These are phyloP conservation scores for Castanea sativa DNA, from an alignment of 306 rosid species.

Conservation along the genomic window DNA sequence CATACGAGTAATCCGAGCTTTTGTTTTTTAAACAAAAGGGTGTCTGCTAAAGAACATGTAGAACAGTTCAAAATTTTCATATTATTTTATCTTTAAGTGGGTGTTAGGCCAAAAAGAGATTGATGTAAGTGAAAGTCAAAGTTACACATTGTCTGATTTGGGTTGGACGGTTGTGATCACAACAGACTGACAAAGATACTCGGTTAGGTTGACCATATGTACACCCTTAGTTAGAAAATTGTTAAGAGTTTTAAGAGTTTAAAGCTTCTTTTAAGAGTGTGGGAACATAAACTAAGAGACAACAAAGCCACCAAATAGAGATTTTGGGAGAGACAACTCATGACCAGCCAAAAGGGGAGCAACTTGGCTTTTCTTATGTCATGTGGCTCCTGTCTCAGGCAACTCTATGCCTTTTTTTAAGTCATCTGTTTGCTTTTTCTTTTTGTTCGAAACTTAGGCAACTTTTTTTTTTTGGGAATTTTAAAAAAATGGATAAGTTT, in stretches of 20 bases:
- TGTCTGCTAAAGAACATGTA: conserved; percentile 41
- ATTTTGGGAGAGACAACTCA: conserved; percentile 48
- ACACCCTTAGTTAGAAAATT: conserved; percentile 18
- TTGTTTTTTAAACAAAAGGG: conserved; percentile 39
- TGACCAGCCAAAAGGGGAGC: conserved; percentile 44
- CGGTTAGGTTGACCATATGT: conserved; percentile 50
- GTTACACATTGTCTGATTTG: conserved; percentile 62
- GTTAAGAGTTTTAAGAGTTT: conserved; percentile 24
- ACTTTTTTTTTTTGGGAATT: neutral
- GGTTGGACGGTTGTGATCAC: conserved; percentile 76
- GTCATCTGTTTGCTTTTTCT: conserved; percentile 23
- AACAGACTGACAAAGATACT: conserved; percentile 71
- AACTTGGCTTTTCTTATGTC: conserved; percentile 55
- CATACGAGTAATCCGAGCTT: conserved; percentile 47
- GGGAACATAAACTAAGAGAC: conserved; percentile 58
- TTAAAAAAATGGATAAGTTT: conserved; percentile 5
- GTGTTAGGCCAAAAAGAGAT: conserved; percentile 19
- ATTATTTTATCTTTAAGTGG: conserved; percentile 6
- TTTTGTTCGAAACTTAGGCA: conserved; percentile 5
- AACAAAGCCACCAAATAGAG: conserved; percentile 52
- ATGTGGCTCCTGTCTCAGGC: conserved; percentile 45
- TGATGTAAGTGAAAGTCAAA: conserved; percentile 71
- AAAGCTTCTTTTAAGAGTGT: conserved; percentile 51
- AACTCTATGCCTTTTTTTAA: conserved; percentile 19
- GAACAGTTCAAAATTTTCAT: conserved; percentile 21